Evolutionary conservation across 176 grass and related monocot genomes (phyloP), one percentile per base, ranked within the genome.

Genomic region (Aechmea fasciata): DNA sequence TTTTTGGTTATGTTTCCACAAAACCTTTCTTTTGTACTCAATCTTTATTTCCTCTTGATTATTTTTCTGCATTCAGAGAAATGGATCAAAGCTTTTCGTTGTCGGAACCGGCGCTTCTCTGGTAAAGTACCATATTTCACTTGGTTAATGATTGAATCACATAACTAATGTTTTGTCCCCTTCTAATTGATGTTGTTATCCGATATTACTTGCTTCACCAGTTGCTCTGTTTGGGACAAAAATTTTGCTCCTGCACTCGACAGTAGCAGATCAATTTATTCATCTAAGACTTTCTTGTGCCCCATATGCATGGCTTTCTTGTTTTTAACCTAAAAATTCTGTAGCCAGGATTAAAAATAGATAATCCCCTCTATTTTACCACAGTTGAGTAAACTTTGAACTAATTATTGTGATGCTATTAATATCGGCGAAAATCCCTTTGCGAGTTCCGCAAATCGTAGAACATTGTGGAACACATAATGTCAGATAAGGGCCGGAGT

Each of bases 11-110:
- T 20, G 0, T 57, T 69, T 23, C 25, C 7, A 12, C 11, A 18
- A 59, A 48, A 48, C 28, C 63, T 63, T 73, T 64, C 19, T 47
- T 4, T 68, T 72, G 26, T 18, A 51, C 65, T 54, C 48, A 13
- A 19, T 70, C 64, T 74, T 80, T 22, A 66, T 72, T 55, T 63
- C 52, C 63, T 52, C 13, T 69, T 57, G 65, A 23, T 71, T 64
- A 73, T 55, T 81, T 69, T 50, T 10, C 47, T 79, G 68, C 63
- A 79, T 92, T 29, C 77, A 90, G 94, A 85, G 94, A 79, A 97
- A 97, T 50, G 94, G 94, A 3, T 85, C 86, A 67, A 97, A 97
- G 72, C 89, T 97, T 49, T 97, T 97, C 83, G 86, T 77, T 52
- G 94, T 93, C 10, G 94, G 94, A 49, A 97, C 89, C 69, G 77